Percentiles rank a stretch among this genome's conserved stretches.
These are phyloP conservation scores for Oryza australiensis DNA, from an alignment of 176 grass and related monocot species.

Conservation along the genomic window DNA sequence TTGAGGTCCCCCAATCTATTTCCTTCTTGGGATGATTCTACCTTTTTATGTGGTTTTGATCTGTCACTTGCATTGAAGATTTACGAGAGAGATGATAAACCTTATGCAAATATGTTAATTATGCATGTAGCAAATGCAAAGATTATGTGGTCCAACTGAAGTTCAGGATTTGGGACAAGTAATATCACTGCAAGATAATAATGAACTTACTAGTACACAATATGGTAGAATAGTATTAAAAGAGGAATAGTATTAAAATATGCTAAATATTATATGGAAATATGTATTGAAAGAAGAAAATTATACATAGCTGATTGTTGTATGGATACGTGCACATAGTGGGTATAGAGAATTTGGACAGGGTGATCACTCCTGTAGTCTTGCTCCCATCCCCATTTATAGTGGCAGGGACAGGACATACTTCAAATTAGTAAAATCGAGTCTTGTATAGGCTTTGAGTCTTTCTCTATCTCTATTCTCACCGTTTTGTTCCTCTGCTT, in stretches of 20 bases:
- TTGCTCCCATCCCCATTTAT: neutral
- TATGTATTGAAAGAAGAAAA: neutral
- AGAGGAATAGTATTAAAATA: too few species aligned
- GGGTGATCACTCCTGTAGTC: neutral
- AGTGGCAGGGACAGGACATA: neutral
- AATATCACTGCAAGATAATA: neutral
- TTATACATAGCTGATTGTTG: neutral
- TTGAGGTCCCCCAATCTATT: neutral
- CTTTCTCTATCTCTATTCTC: neutral
- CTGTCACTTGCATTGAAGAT: neutral
- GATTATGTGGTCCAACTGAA: neutral
- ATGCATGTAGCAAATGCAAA: neutral
- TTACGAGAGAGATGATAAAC: neutral
- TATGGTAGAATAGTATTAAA: neutral
- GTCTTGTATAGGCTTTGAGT: neutral
- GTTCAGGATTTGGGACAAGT: neutral
- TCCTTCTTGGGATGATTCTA: neutral
- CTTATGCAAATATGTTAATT: neutral
- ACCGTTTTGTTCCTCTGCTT: neutral
- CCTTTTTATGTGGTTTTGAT: neutral
- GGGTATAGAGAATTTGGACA: too few species aligned
- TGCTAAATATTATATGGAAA: neutral
- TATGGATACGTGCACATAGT: too few species aligned
- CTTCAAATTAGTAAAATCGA: neutral
- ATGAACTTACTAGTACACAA: neutral